Evolutionary conservation across 805 yeast genomes (phyloP), one percentile per base, ranked within the genome.

Genomic region (Vanderwaltozyma tropicalis): DNA sequence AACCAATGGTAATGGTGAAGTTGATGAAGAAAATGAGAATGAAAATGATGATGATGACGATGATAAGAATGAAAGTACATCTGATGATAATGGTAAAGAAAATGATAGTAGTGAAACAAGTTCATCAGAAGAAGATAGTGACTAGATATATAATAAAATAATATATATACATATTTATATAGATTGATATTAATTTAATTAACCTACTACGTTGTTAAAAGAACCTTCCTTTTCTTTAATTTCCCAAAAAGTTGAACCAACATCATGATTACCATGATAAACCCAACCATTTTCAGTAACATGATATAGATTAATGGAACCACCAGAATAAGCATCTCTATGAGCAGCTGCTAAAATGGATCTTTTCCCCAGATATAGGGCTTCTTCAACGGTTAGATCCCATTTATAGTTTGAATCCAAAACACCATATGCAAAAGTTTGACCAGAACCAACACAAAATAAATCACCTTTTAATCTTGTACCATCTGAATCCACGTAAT

Each of bases 391-490:
- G 2, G 85, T 60, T 44, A 92, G 65, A 55, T 92, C 96, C 95
- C 96, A 87, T 51, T 72, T 74, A 64, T 86, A 84, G 52, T 84
- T 88, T 25, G 95, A 76, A 61, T 92, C 98, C 47, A 92, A 70
- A 17, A 92, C 98, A 71, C 98, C 98, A 57, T 92, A 92, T 9
- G 98, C 98, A 65, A 92, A 92, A 2, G 98, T 92, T 68, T 92
- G 98, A 64, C 98, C 98, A 1, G 97, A 89, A 33, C 98, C 98
- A 24, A 92, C 98, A 69, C 96, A 86, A 64, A 92, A 92, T 46
- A 88, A 51, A 57, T 89, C 95, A 39, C 98, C 98, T 59, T 85
- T 80, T 55, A 92, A 69, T 64, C 98, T 77, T 4, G 96, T 82
- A 37, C 98, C 98, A 57, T 92, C 98, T 20, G 95, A 83, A 64